Base-by-base conservation (phyloP, 2,329 filamentous ascomycete species). In the Ophiostoma angusticollis region DNA sequence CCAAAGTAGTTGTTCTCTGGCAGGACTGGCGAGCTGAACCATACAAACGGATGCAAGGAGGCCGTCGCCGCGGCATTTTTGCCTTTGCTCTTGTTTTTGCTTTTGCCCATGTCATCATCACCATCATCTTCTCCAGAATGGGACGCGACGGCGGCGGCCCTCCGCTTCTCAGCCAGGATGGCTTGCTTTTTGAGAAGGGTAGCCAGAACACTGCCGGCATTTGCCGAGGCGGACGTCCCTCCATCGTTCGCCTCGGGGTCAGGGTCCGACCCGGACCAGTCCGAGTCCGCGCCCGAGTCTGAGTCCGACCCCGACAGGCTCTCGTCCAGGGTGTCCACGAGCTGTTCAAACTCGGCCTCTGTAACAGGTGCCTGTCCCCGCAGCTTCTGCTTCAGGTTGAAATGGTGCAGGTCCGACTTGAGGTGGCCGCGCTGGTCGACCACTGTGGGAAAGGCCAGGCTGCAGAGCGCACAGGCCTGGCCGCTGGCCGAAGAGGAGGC, bases 321-420 rank as follows among this genome's bases (percentile, higher is more conserved):
- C 64, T 98, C 89, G 50, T 95, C 84, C 24, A 98, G 65, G 43
- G 91, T 76, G 25, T 78, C 84, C 7, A 96, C 69, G 6, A 95
- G 68, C 54, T 80, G 84, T 55, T 91, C 84, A 49, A 98, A 98
- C 24, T 94, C 86, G 7, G 55, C 58, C 54, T 98, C 91, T 2
- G 75, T 74, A 2, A 95, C 80, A 0, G 83, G 61, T 9, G 69
- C 70, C 42, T 70, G 68, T 0, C 84, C 84, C 33, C 84, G 77
- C 41, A 94, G 63, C 63, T 84, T 93, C 55, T 89, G 83, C 60
- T 94, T 96, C 45, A 96, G 62, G 56, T 98, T 98, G 62, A 95
- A 98, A 47, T 80, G 74, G 58, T 98, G 91, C 35, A 93, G 68
- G 53, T 98, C 91, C 9, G 89, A 94, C 51, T 84, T 82, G 42